phyloP scores from a whole-genome alignment of 441 rosid genomes.

The Corymbia citriodora region DNA sequence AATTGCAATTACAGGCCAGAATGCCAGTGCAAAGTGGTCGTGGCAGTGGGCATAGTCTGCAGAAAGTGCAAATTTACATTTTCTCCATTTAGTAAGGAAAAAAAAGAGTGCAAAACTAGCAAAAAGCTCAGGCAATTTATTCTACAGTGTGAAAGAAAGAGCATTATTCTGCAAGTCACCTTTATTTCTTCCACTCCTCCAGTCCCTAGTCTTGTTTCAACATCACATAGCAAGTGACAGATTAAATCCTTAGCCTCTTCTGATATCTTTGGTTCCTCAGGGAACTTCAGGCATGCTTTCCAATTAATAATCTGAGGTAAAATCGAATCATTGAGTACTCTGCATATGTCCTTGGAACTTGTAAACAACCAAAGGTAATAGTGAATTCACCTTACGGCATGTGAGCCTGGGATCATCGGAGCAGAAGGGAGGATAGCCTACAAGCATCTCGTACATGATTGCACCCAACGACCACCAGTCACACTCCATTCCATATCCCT shows the following conservation, averaged over 20 bases:
- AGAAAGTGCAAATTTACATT: not conserved
- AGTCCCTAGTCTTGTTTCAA: conserved; percentile 85
- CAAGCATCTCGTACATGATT: conserved; percentile 89
- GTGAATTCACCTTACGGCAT: conserved; percentile 72
- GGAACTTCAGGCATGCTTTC: conserved; percentile 92
- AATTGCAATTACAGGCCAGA: not conserved
- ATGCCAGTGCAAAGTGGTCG: not conserved
- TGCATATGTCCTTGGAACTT: conserved; percentile 6
- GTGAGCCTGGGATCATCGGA: conserved; percentile 92
- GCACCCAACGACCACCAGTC: conserved; percentile 99
- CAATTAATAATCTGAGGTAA: conserved; percentile 71
- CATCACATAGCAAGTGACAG: conserved; percentile 86
- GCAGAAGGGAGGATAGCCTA: conserved; percentile 93
- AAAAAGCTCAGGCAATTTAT: not conserved
- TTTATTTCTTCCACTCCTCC: conserved; percentile 83
- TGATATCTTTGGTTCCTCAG: conserved; percentile 86
- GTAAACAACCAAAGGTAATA: not conserved
- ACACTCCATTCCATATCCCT: conserved; percentile 94
- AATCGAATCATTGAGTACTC: conserved; percentile 11
- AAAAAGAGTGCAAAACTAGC: not conserved
- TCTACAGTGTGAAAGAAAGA: not conserved
- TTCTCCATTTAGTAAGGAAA: not conserved
- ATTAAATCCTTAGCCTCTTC: conserved; percentile 83
- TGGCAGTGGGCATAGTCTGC: not conserved
- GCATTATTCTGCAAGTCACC: conserved; percentile 31